Percentiles rank a stretch among this genome's conserved stretches.
Evolutionary conservation across 306 rosid species (phyloP).

Genomic region (Prunus armeniaca): DNA sequence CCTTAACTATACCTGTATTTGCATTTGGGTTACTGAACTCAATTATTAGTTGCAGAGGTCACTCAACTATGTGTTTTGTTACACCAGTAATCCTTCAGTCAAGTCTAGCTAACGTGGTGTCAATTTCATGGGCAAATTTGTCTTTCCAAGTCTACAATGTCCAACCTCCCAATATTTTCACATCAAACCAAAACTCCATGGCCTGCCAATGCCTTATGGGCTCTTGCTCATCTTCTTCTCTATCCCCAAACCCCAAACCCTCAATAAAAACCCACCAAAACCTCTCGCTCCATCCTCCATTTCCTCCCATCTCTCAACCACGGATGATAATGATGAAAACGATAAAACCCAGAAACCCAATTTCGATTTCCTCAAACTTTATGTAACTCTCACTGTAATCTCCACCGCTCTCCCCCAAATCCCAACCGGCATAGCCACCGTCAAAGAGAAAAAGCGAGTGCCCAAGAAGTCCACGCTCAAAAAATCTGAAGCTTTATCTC

Average conservation of each 20-base stretch:
- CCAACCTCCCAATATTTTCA: no score
- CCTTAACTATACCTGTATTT: no score
- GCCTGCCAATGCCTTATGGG: conserved; percentile 44
- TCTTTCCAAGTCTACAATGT: no score
- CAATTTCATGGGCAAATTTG: no score
- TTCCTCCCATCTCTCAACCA: conserved; percentile 43
- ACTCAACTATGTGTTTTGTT: no score
- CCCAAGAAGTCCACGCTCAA: conserved; percentile 48
- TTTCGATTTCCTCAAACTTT: conserved; percentile 53
- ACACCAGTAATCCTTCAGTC: no score
- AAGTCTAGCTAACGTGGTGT: no score
- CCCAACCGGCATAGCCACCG: conserved; percentile 36
- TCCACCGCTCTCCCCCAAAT: conserved; percentile 59
- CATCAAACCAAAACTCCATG: conserved; percentile 42
- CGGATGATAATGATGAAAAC: conserved; percentile 19
- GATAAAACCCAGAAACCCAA: conserved; percentile 21
- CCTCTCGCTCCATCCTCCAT: conserved; percentile 26
- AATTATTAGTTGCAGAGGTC: no score
- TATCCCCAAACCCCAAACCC: conserved; percentile 24
- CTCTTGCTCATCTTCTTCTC: conserved; percentile 31
- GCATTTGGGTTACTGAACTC: no score
- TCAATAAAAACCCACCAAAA: conserved; percentile 8
- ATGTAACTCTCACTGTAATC: conserved; percentile 71
- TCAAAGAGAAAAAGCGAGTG: conserved; percentile 50
- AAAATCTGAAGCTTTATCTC: conserved; percentile 58